Base-by-base conservation (phyloP, 257 asterid genomes). In the Solanum ossicruentum region DNA sequence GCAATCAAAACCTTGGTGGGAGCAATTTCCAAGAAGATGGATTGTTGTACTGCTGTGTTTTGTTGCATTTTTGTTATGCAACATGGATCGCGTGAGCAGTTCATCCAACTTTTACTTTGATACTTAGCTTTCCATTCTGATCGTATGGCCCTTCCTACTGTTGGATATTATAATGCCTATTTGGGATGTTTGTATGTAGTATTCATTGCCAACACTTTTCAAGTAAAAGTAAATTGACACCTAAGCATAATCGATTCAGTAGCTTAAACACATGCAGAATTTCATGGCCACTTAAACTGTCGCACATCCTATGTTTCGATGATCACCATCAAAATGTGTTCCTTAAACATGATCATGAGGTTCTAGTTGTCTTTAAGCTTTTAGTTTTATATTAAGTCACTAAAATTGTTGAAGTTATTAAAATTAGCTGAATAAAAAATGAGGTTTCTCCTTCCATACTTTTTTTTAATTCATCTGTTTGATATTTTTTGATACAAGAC, bases 21-120 rank as follows among this genome's bases (percentile, higher is more conserved):
- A 93, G 87, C 90, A 91, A 83, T 90, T 97, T 85, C 99, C 99
- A 67, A 95, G 94, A 89, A 95, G 98, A 78, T 95, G 93, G 94
- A 93, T 92, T 92, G 92, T 97, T 85, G 99, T 97, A 89, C 92
- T 95, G 83, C 98, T 97, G 56, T 97, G 99, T 88, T 97, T 97
- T 90, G 87, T 93, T 84, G 93, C 98, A 51, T 97, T 97, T 90
- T 87, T 95, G 90, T 84, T 97, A 88, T 97, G 99, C 96, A 95
- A 97, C 91, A 97, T 97, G 99, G 99, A 97, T 85, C 97, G 99
- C 20, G 99, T 97, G 91, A 94, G 93, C 81, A 57, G 49, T 55
- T 87, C 83, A 36, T 52, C 75, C 72, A 17, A 15, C 47, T 84
- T 58, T 82, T 75, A 58, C 58, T 43, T 52, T 58, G 28, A 54